Conservation (phyloP, 1,284 basidiomycete genomes). For the Ganoderma multipileum region DNA sequence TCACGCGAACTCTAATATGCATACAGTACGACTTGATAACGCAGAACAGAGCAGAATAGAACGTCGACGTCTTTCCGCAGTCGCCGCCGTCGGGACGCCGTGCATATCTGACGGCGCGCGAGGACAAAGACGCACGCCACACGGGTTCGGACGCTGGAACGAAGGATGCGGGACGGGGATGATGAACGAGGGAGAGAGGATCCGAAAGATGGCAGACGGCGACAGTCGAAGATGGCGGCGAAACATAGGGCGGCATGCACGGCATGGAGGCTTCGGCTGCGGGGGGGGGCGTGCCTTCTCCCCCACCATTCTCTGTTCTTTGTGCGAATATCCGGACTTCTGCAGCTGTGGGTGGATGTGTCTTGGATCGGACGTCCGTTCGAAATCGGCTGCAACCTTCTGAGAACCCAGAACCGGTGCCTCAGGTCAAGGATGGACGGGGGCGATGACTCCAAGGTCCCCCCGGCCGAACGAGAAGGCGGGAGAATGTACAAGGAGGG, state of each 20-base stretch:
- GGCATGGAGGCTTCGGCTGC: background rate
- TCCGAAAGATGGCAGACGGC: background rate
- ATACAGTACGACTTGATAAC: background rate
- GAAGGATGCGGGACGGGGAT: background rate
- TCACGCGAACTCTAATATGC: too few relatives aligned
- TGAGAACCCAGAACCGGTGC: background rate
- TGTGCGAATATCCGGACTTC: background rate
- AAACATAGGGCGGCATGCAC: background rate
- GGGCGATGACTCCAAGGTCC: background rate
- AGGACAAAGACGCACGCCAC: background rate
- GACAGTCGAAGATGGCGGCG: background rate
- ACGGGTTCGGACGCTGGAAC: background rate
- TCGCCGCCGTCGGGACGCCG: background rate
- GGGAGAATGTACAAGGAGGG: background rate
- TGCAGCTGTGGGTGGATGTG: background rate
- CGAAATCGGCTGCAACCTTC: background rate
- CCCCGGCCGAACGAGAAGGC: background rate
- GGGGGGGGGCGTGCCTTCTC: background rate
- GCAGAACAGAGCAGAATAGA: background rate
- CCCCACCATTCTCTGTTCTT: background rate
- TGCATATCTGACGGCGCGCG: background rate
- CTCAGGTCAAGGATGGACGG: background rate
- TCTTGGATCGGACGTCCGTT: background rate
- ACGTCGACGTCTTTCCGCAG: background rate
- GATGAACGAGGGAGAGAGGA: background rate